These are phyloP conservation scores for Mycena haematopus DNA, from an alignment of 768 basidiomycete genomes.

Conservation along the genomic window DNA sequence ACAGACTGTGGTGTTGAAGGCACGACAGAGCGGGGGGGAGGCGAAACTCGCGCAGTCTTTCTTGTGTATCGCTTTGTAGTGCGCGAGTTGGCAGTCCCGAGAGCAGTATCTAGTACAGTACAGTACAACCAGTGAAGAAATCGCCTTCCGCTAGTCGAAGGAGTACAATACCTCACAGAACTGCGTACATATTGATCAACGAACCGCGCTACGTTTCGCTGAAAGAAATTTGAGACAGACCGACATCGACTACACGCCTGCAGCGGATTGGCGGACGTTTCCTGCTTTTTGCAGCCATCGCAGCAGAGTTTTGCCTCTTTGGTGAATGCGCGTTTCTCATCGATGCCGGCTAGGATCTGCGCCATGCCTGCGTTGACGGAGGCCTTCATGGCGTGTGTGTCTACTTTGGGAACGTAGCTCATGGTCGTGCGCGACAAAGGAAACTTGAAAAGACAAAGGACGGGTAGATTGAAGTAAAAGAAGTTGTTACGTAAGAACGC, in stretches of 20 bases:
- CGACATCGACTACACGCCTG: slow-evolving; percentile 25
- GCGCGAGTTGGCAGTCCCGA: slow-evolving; percentile 24
- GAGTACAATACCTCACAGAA: slow-evolving; percentile 17
- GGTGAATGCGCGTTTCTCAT: slow-evolving; percentile 14
- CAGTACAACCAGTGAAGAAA: too few relatives aligned
- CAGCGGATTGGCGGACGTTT: slow-evolving; percentile 10
- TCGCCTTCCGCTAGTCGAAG: too few relatives aligned
- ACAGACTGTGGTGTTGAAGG: slow-evolving; percentile 18
- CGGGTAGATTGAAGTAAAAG: neutral
- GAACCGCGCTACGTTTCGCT: neutral
- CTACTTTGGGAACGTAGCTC: slow-evolving; percentile 4
- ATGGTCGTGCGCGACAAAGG: neutral
- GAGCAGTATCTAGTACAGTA: slow-evolving; percentile 20
- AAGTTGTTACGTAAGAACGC: slow-evolving; percentile 8
- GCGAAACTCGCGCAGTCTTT: slow-evolving; percentile 18
- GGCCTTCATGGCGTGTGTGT: neutral
- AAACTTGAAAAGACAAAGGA: too few relatives aligned
- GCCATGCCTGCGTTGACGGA: slow-evolving; percentile 6
- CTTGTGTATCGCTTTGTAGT: slow-evolving; percentile 23
- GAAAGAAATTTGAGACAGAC: neutral
- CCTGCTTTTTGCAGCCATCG: slow-evolving; percentile 18
- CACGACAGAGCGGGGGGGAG: slow-evolving; percentile 26
- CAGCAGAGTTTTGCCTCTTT: slow-evolving; percentile 22
- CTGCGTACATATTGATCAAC: neutral
- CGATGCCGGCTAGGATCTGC: slow-evolving; percentile 8